Evolutionary conservation across 139 green algal genomes (phyloP).

Genomic region (Chlamydomonas eustigma): DNA sequence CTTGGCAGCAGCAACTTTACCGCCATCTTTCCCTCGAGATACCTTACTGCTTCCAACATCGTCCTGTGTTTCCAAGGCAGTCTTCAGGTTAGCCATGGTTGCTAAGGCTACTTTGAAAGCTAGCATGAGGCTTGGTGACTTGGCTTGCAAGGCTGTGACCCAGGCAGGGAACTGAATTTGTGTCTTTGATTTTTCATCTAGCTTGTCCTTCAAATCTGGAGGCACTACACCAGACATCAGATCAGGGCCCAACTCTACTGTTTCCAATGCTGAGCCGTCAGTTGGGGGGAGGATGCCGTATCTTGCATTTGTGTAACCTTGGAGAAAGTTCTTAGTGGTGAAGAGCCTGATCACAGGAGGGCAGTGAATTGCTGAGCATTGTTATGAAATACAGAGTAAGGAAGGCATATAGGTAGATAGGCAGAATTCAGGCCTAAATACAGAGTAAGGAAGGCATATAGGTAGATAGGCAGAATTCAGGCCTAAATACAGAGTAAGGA

Average conservation of each 20-base stretch:
- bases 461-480: too few relatives aligned
- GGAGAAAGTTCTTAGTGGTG: background rate
- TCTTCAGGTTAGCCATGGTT: background rate
- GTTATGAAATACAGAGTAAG: too few relatives aligned
- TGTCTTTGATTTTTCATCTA: constrained; percentile 39
- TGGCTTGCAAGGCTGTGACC: constrained; percentile 3
- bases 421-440: too few relatives aligned
- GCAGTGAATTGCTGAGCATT: too few relatives aligned
- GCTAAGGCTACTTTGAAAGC: constrained; percentile 18
- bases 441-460: too few relatives aligned
- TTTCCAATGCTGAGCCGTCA: background rate
- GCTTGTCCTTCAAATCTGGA: constrained; percentile 32
- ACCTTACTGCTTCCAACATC: constrained; percentile 14
- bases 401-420: too few relatives aligned
- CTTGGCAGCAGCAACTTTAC: constrained; percentile 12
- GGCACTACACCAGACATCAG: constrained; percentile 25
- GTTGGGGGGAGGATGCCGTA: constrained; percentile 12
- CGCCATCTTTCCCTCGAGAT: background rate
- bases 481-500: too few relatives aligned
- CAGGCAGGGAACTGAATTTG: constrained; percentile 16
- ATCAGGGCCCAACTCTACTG: constrained; percentile 26
- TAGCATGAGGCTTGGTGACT: background rate
- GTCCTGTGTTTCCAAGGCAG: constrained; percentile 1
- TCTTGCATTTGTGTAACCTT: background rate
- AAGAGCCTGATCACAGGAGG: background rate